Base-by-base conservation (phyloP, 1,139 yeast genomes). In the Nakaseomyces nivariensis region DNA sequence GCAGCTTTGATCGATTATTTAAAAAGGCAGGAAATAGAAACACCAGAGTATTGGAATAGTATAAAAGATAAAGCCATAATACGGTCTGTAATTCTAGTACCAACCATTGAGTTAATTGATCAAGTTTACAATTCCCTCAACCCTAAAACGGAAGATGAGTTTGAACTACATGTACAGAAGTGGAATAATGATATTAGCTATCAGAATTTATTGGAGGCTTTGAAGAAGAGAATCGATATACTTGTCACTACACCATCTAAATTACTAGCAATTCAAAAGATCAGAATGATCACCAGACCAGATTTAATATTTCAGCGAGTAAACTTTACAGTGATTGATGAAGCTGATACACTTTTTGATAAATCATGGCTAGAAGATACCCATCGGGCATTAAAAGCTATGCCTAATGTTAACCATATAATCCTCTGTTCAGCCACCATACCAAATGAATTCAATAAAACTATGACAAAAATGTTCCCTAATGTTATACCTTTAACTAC, bases 281-380 rank as follows among this genome's bases (percentile, higher is more conserved):
- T 78, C 42, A 67, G 69, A 34, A 72, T 72, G 58, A 61, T 74
- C 11, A 69, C 72, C 45, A 68, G 75, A 33, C 82, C 85, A 0
- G 79, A 73, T 57, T 68, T 72, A 38, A 63, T 72, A 9, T 68
- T 80, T 48, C 67, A 70, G 5, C 69, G 69, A 37, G 77, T 80
- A 0, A 74, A 76, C 31, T 83, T 77, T 58, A 73, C 86, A 50
- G 90, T 86, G 3, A 77, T 85, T n/a, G 98, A 92, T 65, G 98
- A 92, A 66, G 97, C 98, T 0, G 98, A 92, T 66, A 86, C 97
- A 0, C 71, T 92, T 49, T 76, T 92, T 81, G 96, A 90, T 61
- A 77, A 79, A 49, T 84, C 95, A 0, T 90, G 92, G 77, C 69
- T 81, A 13, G 77, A 77, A 37, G 82, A 82, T 52, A 87, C 96